A percentile compares a stretch with the other conserved stretches of the same genome.
Conservation (phyloP, 176 grass and related monocot species). For the Luzula sylvatica region DNA sequence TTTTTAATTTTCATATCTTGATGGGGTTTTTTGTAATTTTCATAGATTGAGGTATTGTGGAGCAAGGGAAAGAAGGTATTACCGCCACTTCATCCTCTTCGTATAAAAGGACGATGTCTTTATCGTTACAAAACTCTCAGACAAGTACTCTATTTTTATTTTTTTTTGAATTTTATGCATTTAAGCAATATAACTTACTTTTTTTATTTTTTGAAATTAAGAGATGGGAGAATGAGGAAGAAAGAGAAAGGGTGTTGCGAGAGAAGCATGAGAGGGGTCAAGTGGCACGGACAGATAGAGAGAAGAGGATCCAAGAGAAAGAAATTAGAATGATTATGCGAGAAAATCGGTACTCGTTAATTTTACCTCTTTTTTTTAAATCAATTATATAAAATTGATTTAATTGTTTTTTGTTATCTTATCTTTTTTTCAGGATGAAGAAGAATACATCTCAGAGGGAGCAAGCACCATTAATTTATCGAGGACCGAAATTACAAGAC, state of each 20-base stretch:
- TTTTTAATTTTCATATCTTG: too few relatives aligned
- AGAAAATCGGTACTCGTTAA: constrained; percentile 13
- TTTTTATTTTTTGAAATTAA: constrained; percentile 14
- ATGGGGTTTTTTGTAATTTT: background rate
- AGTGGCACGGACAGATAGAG: constrained; percentile 25
- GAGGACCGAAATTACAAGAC: constrained; percentile 11
- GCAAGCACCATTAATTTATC: background rate
- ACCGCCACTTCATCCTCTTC: constrained; percentile 33
- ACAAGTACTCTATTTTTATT: constrained; percentile 20
- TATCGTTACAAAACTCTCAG: constrained; percentile 44
- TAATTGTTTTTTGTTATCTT: background rate
- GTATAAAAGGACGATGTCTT: constrained; percentile 56
- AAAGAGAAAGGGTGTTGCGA: constrained; percentile 32
- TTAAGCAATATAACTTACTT: background rate
- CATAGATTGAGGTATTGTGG: constrained; percentile 58
- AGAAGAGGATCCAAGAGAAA: constrained; percentile 36
- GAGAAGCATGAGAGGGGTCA: constrained; percentile 46
- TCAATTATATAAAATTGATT: background rate
- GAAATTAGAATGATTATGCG: constrained; percentile 16
- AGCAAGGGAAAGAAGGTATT: constrained; percentile 43
- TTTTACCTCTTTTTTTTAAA: background rate
- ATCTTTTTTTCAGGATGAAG: background rate
- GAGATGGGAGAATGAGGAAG: constrained; percentile 47
- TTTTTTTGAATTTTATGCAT: constrained; percentile 1
- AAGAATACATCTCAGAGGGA: background rate